phyloP scores from a whole-genome alignment of 1,284 basidiomycete genomes.

The Apiotrichum mycotoxinovorans region DNA sequence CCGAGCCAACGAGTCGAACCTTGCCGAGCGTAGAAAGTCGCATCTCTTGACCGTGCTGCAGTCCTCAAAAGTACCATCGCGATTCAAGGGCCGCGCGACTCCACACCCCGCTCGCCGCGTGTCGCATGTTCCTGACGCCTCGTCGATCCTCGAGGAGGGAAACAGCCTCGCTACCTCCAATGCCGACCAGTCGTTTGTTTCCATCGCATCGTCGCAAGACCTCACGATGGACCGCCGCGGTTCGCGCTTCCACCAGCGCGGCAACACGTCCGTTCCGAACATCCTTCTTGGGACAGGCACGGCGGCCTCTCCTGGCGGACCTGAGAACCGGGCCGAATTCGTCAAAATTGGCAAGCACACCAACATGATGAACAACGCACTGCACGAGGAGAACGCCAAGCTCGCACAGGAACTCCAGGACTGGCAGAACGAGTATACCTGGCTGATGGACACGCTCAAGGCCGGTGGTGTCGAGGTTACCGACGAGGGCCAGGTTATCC shows the following conservation, averaged over 20 bases:
- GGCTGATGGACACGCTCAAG: conserved; percentile 26
- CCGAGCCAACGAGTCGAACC: conserved; percentile 30
- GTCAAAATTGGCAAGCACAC: conserved; percentile 49
- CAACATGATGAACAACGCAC: conserved; percentile 47
- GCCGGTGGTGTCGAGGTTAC: conserved; percentile 37
- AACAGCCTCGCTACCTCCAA: background rate
- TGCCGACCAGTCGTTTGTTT: conserved; percentile 42
- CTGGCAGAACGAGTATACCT: conserved; percentile 37
- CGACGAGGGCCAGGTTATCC: conserved; percentile 12
- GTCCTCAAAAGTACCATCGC: conserved; percentile 26
- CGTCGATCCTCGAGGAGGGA: conserved; percentile 33
- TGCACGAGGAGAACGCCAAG: conserved; percentile 41
- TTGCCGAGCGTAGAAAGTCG: conserved; percentile 37
- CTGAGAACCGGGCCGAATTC: conserved; percentile 39
- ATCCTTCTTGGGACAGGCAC: conserved; percentile 29
- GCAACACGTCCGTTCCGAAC: conserved; percentile 43
- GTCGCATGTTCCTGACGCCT: conserved; percentile 25
- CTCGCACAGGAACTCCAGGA: conserved; percentile 41
- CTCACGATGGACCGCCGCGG: conserved; percentile 45
- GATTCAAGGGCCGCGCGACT: conserved; percentile 28
- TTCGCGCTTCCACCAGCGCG: conserved; percentile 28
- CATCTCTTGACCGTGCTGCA: conserved; percentile 41
- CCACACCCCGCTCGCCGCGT: conserved; percentile 39
- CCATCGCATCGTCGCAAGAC: conserved; percentile 47
- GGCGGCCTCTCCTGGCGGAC: conserved; percentile 5